phyloP scores from a whole-genome alignment of 495 filamentous ascomycete species.

The Aspergillus leporis region DNA sequence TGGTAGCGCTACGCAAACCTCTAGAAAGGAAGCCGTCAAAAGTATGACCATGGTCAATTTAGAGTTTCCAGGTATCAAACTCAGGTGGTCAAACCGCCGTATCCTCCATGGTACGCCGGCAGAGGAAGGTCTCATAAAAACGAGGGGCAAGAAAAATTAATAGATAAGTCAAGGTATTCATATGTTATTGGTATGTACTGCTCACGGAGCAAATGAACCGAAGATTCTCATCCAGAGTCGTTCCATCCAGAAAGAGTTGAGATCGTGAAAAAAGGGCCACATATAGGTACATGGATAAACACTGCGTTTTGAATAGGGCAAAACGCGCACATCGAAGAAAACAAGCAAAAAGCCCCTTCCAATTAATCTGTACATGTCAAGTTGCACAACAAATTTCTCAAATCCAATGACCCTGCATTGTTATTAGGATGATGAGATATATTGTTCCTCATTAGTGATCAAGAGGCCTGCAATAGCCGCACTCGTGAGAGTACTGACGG shows the following conservation, averaged over 20 bases:
- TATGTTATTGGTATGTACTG: neutral
- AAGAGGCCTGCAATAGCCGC: slow-evolving; percentile 79
- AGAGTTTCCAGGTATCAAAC: no score
- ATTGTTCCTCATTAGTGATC: slow-evolving; percentile 56
- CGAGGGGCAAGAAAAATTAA: neutral
- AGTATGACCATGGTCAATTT: no score
- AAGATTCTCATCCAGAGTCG: neutral
- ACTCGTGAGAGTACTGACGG: slow-evolving; percentile 76
- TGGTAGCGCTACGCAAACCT: no score
- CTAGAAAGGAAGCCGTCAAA: no score
- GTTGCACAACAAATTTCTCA: neutral
- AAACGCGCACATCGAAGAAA: neutral
- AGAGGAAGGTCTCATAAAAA: no score
- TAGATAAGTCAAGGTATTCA: neutral
- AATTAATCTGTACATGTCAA: neutral
- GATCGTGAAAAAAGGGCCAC: neutral
- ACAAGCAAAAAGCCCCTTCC: neutral
- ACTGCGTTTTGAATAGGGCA: neutral
- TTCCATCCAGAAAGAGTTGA: neutral
- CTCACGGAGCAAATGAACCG: neutral
- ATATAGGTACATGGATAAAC: neutral
- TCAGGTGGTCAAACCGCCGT: no score
- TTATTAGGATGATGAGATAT: neutral
- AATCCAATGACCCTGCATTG: neutral
- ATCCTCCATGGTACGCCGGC: no score